Evolutionary conservation across 2,329 filamentous ascomycete genomes (phyloP), one percentile per base, ranked within the genome.

Genomic region (Paecilomyces sp.): DNA sequence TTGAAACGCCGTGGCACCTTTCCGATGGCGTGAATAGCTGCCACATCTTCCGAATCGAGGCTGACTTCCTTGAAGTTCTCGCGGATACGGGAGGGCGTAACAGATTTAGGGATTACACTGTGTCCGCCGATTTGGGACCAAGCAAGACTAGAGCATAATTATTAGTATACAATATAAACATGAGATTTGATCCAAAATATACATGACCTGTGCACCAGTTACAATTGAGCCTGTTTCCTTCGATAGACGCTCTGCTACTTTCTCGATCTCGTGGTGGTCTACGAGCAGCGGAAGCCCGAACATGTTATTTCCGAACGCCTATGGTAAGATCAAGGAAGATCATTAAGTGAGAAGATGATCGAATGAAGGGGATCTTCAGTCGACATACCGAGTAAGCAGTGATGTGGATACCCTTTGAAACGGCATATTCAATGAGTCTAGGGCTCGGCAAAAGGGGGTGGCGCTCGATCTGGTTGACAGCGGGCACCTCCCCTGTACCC

Each of bases 391-490:
- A 87, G 74, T 88, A 88, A 3, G 85, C 85, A 66, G 84, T 82
- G 54, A 88, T 72, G 61, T 84, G 76, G 62, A 89, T 88, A 61
- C 78, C 78, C 70, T 87, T 82, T 63, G 79, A 70, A 57, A 81
- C 73, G 74, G 82, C 85, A 72, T 82, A 85, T 13, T 80, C 75
- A 8, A 87, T 72, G 30, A 90, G 74, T 18, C 82, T 77, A 1
- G 76, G 74, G 68, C 85, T 87, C 69, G 88, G 87, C 9, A 89
- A 78, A 66, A 87, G 88, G 1, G 87, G 85, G 70, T 89, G 86
- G 56, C 85, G 85, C 70, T 89, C 87, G 63, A 89, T 85, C 74
- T 89, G 87, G 74, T 89, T 89, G 65, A 83, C 82, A 1, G 84
- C 84, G 1, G 87, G 87, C 1, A 85, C 76, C 64, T 90, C 81